phyloP scores from a whole-genome alignment of 345 rosid genomes.

The Citrus cavaleriei region DNA sequence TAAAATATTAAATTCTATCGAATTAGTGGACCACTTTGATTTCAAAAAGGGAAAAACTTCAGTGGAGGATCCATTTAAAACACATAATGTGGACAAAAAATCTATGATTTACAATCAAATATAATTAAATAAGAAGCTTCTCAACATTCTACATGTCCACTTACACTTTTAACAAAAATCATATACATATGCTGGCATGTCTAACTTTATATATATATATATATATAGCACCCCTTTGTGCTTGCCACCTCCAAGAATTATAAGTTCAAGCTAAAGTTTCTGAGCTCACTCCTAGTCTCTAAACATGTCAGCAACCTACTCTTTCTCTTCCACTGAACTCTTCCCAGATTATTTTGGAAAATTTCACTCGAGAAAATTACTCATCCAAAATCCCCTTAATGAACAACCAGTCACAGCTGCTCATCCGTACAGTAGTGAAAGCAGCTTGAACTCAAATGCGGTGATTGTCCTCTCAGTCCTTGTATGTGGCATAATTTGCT shows the following conservation, averaged over 20 bases:
- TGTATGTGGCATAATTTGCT: conserved; percentile 69
- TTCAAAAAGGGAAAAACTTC: neutral
- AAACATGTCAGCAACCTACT: neutral
- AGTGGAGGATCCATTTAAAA: neutral
- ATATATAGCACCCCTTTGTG: neutral
- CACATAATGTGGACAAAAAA: neutral
- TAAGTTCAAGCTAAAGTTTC: neutral
- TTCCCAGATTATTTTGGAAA: conserved; percentile 6
- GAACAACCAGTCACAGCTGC: neutral
- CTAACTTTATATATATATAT: neutral
- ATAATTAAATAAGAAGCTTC: neutral
- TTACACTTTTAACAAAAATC: neutral
- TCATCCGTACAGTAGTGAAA: conserved; percentile 26
- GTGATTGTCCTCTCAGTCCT: conserved; percentile 73
- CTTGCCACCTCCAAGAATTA: neutral
- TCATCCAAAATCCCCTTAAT: conserved; percentile 15
- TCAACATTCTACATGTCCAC: neutral
- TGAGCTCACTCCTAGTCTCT: neutral
- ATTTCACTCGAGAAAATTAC: conserved; percentile 32
- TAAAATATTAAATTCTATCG: neutral
- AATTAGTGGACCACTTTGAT: neutral
- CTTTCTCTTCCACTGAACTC: conserved; percentile 3
- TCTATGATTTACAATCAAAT: neutral
- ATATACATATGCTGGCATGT: neutral
- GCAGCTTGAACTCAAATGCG: conserved; percentile 60